Evolutionary conservation across 2,329 filamentous ascomycete genomes (phyloP), one percentile per base, ranked within the genome.

Genomic region (Colletotrichum sp.): DNA sequence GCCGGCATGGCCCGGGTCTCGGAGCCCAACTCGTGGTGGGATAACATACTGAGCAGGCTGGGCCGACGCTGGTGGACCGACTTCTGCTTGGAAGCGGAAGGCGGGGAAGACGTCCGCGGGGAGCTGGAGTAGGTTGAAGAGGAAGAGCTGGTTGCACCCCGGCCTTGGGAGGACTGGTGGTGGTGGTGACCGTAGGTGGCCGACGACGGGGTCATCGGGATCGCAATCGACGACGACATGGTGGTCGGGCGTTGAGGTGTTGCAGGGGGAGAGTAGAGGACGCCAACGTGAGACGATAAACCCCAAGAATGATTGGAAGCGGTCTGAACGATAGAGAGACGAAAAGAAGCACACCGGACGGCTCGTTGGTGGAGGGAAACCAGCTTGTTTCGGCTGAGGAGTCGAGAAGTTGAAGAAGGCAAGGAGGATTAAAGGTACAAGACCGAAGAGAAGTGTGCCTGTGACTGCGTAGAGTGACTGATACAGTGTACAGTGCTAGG

Each of bases 141-240:
- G 39, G 87, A 85, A 62, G 89, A 90, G 81, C 87, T 89, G 78
- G 82, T 82, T 63, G 85, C 84, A 78, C 87, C 74, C 15, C 65
- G 74, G 22, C 60, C 85, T 82, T 92, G 90, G 77, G 83, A 80
- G 4, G 85, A 84, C 63, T 85, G 83, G 73, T 83, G 72, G 74
- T 74, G 74, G 74, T 76, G 74, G 32, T 76, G 74, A 30, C 68
- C 81, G 76, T 84, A 87, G 68, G 81, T 78, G 28, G 83, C 80
- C 63, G 84, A 83, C 67, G 84, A 83, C 55, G 83, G 83, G 59
- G 81, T 85, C 77, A 84, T 84, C 80, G 93, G 93, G 80, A 95
- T 95, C 78, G 90, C 88, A 85, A 95, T 95, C 76, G 92, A 94
- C 75, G 92, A 92, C 76, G 92, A 93, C 92, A 93, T 92, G 79